Evolutionary conservation across 2,329 filamentous ascomycete species (phyloP), one percentile per base, ranked within the genome.

Genomic region (Mycosphaerelloides madeirae): DNA sequence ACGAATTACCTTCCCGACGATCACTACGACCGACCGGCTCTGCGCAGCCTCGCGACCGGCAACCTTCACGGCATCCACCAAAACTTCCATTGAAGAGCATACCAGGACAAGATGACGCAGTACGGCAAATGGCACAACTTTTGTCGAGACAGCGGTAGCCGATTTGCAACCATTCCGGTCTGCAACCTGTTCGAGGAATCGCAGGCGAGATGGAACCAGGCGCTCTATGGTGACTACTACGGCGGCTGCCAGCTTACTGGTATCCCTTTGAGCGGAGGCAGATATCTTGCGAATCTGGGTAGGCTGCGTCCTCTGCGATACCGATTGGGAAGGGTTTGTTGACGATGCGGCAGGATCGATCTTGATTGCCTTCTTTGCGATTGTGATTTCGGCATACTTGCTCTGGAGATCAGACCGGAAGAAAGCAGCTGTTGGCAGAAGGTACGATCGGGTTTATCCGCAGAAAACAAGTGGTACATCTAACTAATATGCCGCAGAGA

Each of bases 391-490:
- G 3, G 61, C 71, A 9, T 82, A 84, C 56, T 73, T 98, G 46
- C 60, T 97, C 66, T 79, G 84, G 69, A 78, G 81, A 55, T 95
- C 93, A 15, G 86, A 97, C 60, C 80, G 79, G 65, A 97, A 98
- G 72, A 83, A 85, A 67, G 93, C 93, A 44, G 93, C 93, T 44
- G 93, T 98, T 37, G 93, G 93, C 48, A 78, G 93, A 72, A 86
- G 89, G 89, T 94, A 71, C 50, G 76, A 25, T 25, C 58, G n/a
- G 11, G 9, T 13, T 9, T 9, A 9, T 25, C 22, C 22, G 22
- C 22, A 6, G 22, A 25, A 9, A 5, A 25, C 22, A 25, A 25
- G 5, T 25, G 22, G 5, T 25, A 9, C 22, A 9, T 9, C 9
- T 9, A 25, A 25, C 22, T 25, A 25, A 25, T 9, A 25, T 25